phyloP scores from a whole-genome alignment of 139 green algal species.

The Chlamydomonas eustigma region DNA sequence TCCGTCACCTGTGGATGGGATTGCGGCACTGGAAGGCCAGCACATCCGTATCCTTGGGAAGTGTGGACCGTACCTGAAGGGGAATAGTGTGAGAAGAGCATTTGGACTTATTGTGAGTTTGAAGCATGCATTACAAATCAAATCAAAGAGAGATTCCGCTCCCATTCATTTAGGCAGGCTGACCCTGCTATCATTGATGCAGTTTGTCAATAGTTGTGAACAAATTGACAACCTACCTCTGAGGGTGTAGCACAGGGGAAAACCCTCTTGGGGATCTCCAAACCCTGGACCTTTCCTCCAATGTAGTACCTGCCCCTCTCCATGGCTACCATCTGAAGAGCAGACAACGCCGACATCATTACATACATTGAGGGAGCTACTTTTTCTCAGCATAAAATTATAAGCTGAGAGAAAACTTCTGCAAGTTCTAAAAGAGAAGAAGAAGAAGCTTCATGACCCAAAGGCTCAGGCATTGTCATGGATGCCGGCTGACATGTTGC shows the following conservation, averaged over 20 bases:
- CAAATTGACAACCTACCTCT: slow-evolving; percentile 44
- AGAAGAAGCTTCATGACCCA: too few relatives aligned
- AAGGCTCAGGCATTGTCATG: too few relatives aligned
- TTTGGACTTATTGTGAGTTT: slow-evolving; percentile 48
- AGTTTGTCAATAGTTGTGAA: background rate
- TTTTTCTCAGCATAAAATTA: too few relatives aligned
- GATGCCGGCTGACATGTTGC: too few relatives aligned
- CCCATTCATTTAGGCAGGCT: slow-evolving; percentile 63
- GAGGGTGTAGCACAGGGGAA: slow-evolving; percentile 71
- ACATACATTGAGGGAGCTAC: too few relatives aligned
- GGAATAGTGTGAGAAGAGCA: slow-evolving; percentile 54
- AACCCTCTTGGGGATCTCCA: slow-evolving; percentile 72
- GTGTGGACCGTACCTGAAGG: slow-evolving; percentile 63
- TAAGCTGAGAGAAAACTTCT: too few relatives aligned
- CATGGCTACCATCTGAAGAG: slow-evolving; percentile 83
- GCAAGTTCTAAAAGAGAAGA: too few relatives aligned
- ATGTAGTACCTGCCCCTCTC: slow-evolving; percentile 84
- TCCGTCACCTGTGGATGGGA: slow-evolving; percentile 61
- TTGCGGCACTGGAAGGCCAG: slow-evolving; percentile 92
- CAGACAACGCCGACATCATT: too few relatives aligned
- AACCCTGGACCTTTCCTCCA: slow-evolving; percentile 45
- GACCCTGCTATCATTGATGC: too few relatives aligned
- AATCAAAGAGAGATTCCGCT: too few relatives aligned
- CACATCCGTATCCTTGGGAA: slow-evolving; percentile 74
- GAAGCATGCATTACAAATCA: too few relatives aligned